Evolutionary conservation across 441 rosid genomes (phyloP), one percentile per base, ranked within the genome.

Genomic region (Iberis amara): DNA sequence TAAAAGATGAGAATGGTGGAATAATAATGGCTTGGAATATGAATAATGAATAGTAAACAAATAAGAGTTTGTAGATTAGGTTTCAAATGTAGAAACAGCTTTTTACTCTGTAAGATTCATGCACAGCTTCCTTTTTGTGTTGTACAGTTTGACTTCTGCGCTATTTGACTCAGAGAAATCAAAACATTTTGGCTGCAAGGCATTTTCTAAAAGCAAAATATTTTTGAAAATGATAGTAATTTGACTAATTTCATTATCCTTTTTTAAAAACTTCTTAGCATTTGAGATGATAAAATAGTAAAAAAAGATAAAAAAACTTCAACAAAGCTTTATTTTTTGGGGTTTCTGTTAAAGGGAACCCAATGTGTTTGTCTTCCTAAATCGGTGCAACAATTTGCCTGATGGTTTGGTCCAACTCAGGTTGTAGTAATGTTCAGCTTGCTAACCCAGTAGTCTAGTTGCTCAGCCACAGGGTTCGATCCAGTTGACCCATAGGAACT

Each of bases 401-500:
- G 31, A 43, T 35, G 27, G 10, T 36, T 37, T 57, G 58, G 53
- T 28, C 12, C 4, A 30, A 15, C 28, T 67, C 28, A 65, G 32
- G 38, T 45, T 32, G 27, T 33, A 24, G 65, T 40, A 37, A 64
- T 49, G 59, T 79, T 72, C 32, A 88, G 88, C 76, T 78, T 82
- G n/a, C 61, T 43, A 37, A 72, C 70, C 98, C 98, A 92, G 66
- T 68, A 71, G 39, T 75, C 68, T 6, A 92, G 73, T 54, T 92
- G 96, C 39, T 47, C 58, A 1, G 83, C 70, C 6, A 92, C 98
- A 18, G 86, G 76, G 21, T 64, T 78, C 0, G 80, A 77, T 3
- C 96, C 98, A 0, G 96, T 84, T 2, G 98, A 92, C 27, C 98
- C 98, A 13, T 74, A 92, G 0, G 98, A 92, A 59, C 76, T 10